Percentiles rank a stretch among this genome's conserved stretches.
Conservation (phyloP, 352 stramenopile genomes). For the Globisporangium ultimum region DNA sequence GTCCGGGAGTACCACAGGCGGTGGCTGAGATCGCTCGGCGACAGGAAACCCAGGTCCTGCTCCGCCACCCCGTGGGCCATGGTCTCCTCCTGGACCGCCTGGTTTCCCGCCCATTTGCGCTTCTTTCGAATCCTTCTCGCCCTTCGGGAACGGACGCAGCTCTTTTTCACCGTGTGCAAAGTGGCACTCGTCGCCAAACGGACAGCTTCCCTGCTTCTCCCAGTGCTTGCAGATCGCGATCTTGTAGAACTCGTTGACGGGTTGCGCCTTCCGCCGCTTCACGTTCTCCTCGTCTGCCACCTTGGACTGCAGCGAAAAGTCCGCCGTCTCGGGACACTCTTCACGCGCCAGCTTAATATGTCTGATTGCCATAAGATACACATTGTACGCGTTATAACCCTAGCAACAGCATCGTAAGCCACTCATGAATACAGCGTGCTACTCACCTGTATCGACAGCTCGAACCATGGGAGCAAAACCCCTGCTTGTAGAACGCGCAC, state of each 20-base stretch:
- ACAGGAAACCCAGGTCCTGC: constrained; percentile 3
- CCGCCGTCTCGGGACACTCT: constrained; percentile 91
- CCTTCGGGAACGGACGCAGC: constrained; percentile 85
- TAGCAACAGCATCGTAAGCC: no score
- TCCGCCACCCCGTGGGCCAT: constrained; percentile 9
- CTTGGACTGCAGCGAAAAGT: constrained; percentile 93
- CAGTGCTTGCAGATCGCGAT: constrained; percentile 98
- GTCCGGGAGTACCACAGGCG: constrained; percentile 45
- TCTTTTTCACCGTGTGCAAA: constrained; percentile 96
- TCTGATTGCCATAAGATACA: constrained; percentile 22
- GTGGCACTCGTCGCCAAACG: constrained; percentile 96
- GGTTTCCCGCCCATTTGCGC: constrained; percentile 12
- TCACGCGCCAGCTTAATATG: constrained; percentile 93
- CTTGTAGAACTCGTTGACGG: constrained; percentile 97
- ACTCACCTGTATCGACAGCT: constrained; percentile 90
- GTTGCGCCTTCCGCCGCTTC: constrained; percentile 81
- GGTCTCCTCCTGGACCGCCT: constrained; percentile 9
- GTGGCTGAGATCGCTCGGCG: background rate
- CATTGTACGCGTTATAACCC: background rate
- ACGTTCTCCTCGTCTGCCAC: constrained; percentile 89
- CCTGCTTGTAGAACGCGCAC: constrained; percentile 97
- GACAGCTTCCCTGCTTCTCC: constrained; percentile 93
- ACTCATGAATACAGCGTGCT: no score
- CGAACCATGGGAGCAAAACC: constrained; percentile 96
- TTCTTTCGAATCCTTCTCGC: constrained; percentile 49